Conservation (phyloP, 495 filamentous ascomycete species). For the Lophiotrema nucula region DNA sequence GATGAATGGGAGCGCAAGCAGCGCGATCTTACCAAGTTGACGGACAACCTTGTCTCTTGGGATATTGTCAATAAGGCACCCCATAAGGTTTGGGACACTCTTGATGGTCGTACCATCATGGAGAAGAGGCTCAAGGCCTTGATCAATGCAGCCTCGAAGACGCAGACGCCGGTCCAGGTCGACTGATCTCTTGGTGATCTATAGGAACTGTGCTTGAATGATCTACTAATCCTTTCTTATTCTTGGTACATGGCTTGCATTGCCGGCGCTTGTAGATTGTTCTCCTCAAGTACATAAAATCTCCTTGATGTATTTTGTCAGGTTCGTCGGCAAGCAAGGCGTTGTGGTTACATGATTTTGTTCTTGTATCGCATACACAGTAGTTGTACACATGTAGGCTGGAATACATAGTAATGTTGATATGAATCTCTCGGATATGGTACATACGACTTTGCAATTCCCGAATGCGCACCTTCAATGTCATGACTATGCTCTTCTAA, state of each 20-base stretch:
- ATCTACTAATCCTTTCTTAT: background rate
- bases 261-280: no score
- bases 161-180: background rate
- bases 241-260: background rate
- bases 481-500: no score
- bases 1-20: constrained; percentile 75
- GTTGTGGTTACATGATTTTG: no score
- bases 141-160: constrained; percentile 43
- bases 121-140: constrained; percentile 66
- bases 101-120: constrained; percentile 65
- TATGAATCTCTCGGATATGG: no score
- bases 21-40: constrained; percentile 75
- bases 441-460: no score
- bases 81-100: constrained; percentile 78
- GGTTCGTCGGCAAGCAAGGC: no score
- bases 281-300: no score
- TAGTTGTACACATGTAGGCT: no score
- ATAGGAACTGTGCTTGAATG: background rate
- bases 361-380: no score
- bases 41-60: constrained; percentile 74
- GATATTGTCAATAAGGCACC: constrained; percentile 82
- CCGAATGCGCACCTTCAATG: no score
- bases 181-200: background rate
- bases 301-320: no score
- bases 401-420: no score